These are phyloP conservation scores for Talaromyces adpressus DNA, from an alignment of 495 filamentous ascomycete genomes.

Conservation along the genomic window DNA sequence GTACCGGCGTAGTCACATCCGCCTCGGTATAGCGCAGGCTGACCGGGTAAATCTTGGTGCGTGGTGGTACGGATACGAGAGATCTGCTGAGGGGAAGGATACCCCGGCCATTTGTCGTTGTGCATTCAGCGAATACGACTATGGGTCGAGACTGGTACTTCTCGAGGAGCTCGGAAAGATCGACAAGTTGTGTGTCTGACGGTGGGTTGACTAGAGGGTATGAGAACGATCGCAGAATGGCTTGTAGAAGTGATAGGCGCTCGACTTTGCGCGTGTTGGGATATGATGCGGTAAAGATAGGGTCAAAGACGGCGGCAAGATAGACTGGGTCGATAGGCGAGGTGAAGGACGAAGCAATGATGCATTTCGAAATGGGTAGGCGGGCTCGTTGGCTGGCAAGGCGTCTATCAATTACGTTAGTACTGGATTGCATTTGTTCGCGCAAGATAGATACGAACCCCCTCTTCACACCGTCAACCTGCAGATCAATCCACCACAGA, in stretches of 20 bases:
- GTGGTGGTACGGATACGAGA: slow-evolving; percentile 55
- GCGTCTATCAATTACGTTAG: not conserved
- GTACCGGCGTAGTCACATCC: slow-evolving; percentile 87
- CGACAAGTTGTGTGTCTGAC: slow-evolving; percentile 43
- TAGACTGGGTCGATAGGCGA: slow-evolving; percentile 91
- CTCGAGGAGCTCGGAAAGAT: slow-evolving; percentile 52
- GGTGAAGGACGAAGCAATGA: slow-evolving; percentile 87
- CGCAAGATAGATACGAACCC: slow-evolving; percentile 42
- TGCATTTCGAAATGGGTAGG: slow-evolving; percentile 64
- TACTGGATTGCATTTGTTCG: no score
- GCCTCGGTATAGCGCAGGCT: slow-evolving; percentile 79
- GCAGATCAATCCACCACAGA: slow-evolving; percentile 96
- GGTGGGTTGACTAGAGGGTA: slow-evolving; percentile 43
- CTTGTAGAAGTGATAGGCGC: slow-evolving; percentile 65
- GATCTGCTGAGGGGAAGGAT: slow-evolving; percentile 76
- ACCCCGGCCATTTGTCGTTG: slow-evolving; percentile 87
- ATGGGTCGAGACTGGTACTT: slow-evolving; percentile 67
- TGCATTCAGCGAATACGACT: slow-evolving; percentile 86
- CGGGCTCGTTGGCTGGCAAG: slow-evolving; percentile 46
- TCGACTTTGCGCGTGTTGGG: slow-evolving; percentile 66
- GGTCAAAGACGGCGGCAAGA: slow-evolving; percentile 94
- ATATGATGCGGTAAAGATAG: slow-evolving; percentile 81
- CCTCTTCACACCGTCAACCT: slow-evolving; percentile 90
- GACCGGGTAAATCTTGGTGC: slow-evolving; percentile 76
- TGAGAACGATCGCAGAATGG: slow-evolving; percentile 67